These are phyloP conservation scores for Ophiostoma ips DNA, from an alignment of 2,329 filamentous ascomycete genomes.

Conservation along the genomic window DNA sequence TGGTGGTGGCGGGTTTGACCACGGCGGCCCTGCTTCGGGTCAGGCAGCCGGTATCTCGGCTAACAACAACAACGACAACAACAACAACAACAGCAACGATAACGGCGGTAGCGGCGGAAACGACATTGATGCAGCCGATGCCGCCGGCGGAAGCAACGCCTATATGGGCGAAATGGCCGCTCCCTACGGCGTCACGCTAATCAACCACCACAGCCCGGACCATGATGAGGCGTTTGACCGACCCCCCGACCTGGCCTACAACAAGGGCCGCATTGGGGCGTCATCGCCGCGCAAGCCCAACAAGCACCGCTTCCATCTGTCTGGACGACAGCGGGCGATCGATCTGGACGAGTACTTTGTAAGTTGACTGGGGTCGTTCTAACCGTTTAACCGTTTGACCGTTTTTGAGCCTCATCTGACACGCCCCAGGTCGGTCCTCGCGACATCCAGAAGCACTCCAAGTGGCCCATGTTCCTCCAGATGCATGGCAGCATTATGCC, in stretches of 20 bases:
- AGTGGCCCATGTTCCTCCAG: constrained; percentile 64
- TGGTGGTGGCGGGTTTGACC: not conserved
- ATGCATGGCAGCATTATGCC: constrained; percentile 61
- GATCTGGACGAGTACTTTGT: constrained; percentile 34
- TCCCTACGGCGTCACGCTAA: not conserved
- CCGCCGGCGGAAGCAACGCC: not conserved
- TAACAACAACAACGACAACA: not conserved
- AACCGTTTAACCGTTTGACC: no score
- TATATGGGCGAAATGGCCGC: constrained; percentile 2
- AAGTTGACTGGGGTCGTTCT: constrained; percentile 12
- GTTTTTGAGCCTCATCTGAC: no score
- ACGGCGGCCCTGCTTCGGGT: not conserved
- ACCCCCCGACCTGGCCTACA: constrained; percentile 6
- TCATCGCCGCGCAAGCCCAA: constrained; percentile 18
- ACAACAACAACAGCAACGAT: not conserved
- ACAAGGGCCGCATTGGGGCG: constrained; percentile 9
- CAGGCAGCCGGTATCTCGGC: not conserved
- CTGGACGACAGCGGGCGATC: constrained; percentile 21
- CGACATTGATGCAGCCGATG: not conserved
- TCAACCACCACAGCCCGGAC: not conserved
- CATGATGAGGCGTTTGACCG: constrained; percentile 3
- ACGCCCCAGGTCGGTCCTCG: constrained; percentile 34
- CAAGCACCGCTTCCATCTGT: constrained; percentile 18
- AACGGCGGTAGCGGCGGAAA: not conserved
- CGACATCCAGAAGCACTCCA: constrained; percentile 60